phyloP scores from a whole-genome alignment of 257 asterid species.

The Penstemon barbatus region DNA sequence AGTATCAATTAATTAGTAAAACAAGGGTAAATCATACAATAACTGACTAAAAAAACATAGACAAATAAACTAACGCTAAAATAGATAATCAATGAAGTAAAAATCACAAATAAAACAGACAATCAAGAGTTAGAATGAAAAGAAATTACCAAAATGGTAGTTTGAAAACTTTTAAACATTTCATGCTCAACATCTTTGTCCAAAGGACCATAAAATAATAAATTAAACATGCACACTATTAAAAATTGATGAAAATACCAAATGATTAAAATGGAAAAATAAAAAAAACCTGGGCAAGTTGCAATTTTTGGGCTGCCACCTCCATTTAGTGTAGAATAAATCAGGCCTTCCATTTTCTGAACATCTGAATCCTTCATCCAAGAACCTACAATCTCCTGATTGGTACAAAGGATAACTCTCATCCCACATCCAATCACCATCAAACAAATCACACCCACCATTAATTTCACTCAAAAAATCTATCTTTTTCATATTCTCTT shows the following conservation, averaged over 20 bases:
- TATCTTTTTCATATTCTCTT: constrained; percentile 34
- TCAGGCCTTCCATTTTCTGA: constrained; percentile 94
- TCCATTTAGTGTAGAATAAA: constrained; percentile 89
- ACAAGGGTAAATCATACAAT: not conserved
- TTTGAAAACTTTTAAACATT: no score
- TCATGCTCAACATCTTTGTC: not conserved
- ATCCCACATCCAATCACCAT: constrained; percentile 99
- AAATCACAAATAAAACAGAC: not conserved
- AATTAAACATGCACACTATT: no score
- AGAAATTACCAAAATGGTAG: not conserved
- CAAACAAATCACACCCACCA: constrained; percentile 76
- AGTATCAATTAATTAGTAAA: not conserved
- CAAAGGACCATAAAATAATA: not conserved
- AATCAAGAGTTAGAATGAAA: constrained; percentile 3
- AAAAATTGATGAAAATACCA: not conserved
- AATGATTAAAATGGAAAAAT: constrained; percentile 14
- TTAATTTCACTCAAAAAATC: constrained; percentile 61
- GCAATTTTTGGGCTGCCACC: constrained; percentile 94
- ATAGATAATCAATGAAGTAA: not conserved
- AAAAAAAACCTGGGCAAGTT: constrained; percentile 75
- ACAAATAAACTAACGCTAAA: not conserved
- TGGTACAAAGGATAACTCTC: constrained; percentile 79
- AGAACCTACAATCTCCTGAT: constrained; percentile 69
- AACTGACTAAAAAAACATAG: constrained; percentile 10
- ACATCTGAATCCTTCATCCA: constrained; percentile 90